Conservation (phyloP, 2,329 filamentous ascomycete genomes). For the Chlorencoelia australis region DNA sequence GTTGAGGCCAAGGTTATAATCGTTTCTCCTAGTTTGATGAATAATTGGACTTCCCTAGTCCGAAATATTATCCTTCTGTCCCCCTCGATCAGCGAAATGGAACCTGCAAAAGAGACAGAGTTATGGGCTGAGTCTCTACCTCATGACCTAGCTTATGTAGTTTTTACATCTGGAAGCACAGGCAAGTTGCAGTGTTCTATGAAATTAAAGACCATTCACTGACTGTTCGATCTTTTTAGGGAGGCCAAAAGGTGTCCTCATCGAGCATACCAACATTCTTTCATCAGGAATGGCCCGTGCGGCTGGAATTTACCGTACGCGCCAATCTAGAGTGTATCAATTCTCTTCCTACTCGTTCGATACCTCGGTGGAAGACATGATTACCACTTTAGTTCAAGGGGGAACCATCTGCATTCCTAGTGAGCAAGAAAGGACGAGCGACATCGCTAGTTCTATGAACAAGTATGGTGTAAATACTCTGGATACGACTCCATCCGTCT, state of each 20-base stretch:
- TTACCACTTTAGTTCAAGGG: constrained; percentile 20
- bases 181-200: too few species aligned
- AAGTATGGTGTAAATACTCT: constrained; percentile 14
- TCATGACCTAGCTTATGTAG: not conserved
- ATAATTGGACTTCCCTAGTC: too few species aligned
- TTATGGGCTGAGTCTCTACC: too few species aligned
- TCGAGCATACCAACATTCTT: not conserved
- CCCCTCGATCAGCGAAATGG: too few species aligned
- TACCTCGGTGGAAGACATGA: constrained; percentile 5
- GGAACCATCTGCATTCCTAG: constrained; percentile 31
- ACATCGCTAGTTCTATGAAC: constrained; percentile 24
- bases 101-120: too few species aligned
- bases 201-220: too few species aligned
- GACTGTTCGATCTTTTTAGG: too few species aligned
- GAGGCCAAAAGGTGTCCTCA: constrained; percentile 13
- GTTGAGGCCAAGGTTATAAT: constrained; percentile 7
- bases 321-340: constrained; percentile 2
- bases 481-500: constrained; percentile 14
- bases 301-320: not conserved
- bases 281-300: not conserved
- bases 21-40: too few species aligned
- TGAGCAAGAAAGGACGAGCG: constrained; percentile 29
- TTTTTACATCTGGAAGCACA: constrained; percentile 18
- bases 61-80: too few species aligned
- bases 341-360: constrained; percentile 8